phyloP scores from a whole-genome alignment of 139 green algal genomes.

The Chlorella sp. region DNA sequence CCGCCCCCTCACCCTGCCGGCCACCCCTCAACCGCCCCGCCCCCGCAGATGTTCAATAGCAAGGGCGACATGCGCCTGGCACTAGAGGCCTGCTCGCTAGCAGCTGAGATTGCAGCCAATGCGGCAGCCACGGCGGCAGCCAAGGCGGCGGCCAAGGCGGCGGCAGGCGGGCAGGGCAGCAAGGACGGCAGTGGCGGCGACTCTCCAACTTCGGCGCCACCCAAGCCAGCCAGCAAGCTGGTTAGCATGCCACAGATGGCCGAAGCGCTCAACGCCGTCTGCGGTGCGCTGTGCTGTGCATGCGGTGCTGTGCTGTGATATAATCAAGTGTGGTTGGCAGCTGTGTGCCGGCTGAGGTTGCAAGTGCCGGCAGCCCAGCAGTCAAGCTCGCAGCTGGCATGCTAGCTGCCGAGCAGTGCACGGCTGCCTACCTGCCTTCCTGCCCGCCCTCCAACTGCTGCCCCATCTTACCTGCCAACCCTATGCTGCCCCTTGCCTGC shows the following conservation, averaged over 20 bases:
- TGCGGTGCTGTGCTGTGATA: background rate
- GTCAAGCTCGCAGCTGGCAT: no score
- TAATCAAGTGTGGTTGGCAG: no score
- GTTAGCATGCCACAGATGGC: slow-evolving; percentile 58
- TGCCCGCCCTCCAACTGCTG: background rate
- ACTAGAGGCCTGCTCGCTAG: slow-evolving; percentile 38
- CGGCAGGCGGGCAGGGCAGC: background rate
- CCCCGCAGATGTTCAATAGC: slow-evolving; percentile 50
- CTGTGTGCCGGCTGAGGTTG: no score
- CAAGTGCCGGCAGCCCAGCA: no score
- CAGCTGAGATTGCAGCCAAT: slow-evolving; percentile 5
- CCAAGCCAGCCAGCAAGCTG: background rate
- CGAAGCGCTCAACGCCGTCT: slow-evolving; percentile 45
- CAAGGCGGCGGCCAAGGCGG: slow-evolving; percentile 8
- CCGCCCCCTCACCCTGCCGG: background rate
- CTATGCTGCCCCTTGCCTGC: no score
- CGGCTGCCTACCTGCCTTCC: no score
- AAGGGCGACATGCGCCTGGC: slow-evolving; percentile 60
- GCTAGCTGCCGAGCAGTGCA: no score
- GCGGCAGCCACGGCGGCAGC: slow-evolving; percentile 23
- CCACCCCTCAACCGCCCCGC: no score
- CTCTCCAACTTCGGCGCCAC: background rate
- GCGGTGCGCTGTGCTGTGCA: background rate
- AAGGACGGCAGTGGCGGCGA: background rate
- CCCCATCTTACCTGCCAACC: no score